Base-by-base conservation (phyloP, 2,329 filamentous ascomycete species). In the Epichloe aotearoae region DNA sequence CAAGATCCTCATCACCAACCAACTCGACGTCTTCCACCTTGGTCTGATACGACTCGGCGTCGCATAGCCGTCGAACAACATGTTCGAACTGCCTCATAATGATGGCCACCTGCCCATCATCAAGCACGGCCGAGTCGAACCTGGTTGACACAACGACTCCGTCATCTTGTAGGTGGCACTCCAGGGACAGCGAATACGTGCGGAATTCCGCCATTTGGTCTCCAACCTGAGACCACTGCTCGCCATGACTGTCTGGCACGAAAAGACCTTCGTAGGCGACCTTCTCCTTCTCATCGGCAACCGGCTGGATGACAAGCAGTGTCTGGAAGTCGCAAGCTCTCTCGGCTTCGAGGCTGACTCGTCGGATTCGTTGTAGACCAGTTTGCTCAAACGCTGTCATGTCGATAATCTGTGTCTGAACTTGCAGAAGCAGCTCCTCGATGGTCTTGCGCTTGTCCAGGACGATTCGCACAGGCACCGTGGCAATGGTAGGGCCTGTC, bases 291-390 rank as follows among this genome's bases (percentile, higher is more conserved):
- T 47, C 17, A 17, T 51, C 44, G 8, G 38, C 37, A 6, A 37
- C 44, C 19, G 50, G 50, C 34, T 51, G 50, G 33, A 47, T 45
- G 17, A 50, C 46, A 15, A 58, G 48, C 8, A 58, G 45, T 1
- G 56, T 56, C 34, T 53, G 53, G 33, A 58, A 58, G 19, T 51
- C 50, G 37, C 55, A 55, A n/a, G 46, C 56, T 38, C 50, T n/a
- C 5, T 50, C 51, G 11, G 56, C 48, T n/a, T 57, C 51, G 3
- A 46, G 23, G 17, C 48, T 46, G 3, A 57, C 15, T 26, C 52
- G 49, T 15, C 54, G 52, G 73, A 48, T 57, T 37, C 60, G 54
- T 3, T 61, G 57, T 2, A 66, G 47, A 30, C 61, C 59, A 14
- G 61, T 55, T 14, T 62, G 55, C 44, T 62, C 64, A 42, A 55